These are phyloP conservation scores for Metarhizium sp. DNA, from an alignment of 2,329 filamentous ascomycete species.

Conservation along the genomic window DNA sequence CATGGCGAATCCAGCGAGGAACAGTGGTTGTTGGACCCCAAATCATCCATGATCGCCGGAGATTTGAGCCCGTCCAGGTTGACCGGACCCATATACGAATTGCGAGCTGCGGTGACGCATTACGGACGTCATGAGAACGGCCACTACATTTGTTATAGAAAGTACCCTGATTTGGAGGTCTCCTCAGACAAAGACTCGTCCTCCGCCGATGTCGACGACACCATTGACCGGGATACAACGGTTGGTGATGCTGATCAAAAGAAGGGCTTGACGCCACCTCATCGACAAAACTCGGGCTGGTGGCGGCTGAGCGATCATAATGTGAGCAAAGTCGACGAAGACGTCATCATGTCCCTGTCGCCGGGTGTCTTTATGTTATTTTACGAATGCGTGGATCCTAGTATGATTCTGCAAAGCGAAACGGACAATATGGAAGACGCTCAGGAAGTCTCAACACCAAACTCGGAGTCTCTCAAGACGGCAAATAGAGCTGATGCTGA, in stretches of 20 bases:
- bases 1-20: conserved; percentile 34
- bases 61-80: conserved; percentile 39
- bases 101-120: conserved; percentile 80
- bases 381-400: conserved; percentile 65
- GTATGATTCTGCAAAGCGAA: conserved; percentile 31
- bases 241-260: conserved; percentile 7
- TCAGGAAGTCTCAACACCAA: neutral
- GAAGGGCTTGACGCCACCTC: neutral
- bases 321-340: conserved; percentile 65
- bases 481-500: neutral
- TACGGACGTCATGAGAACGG: conserved; percentile 89
- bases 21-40: conserved; percentile 61
- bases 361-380: conserved; percentile 91
- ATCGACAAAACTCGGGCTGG: conserved; percentile 49
- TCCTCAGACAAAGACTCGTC: neutral
- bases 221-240: conserved; percentile 3
- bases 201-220: neutral
- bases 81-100: conserved; percentile 57
- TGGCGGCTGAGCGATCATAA: conserved; percentile 88
- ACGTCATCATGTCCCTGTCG: conserved; percentile 62
- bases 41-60: conserved; percentile 62
- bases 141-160: conserved; percentile 87
- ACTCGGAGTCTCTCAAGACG: neutral
- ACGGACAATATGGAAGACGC: conserved; percentile 14
- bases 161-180: conserved; percentile 38